Conservation (phyloP, 352 stramenopile genomes). For the Chrysophaeum taylorii region DNA sequence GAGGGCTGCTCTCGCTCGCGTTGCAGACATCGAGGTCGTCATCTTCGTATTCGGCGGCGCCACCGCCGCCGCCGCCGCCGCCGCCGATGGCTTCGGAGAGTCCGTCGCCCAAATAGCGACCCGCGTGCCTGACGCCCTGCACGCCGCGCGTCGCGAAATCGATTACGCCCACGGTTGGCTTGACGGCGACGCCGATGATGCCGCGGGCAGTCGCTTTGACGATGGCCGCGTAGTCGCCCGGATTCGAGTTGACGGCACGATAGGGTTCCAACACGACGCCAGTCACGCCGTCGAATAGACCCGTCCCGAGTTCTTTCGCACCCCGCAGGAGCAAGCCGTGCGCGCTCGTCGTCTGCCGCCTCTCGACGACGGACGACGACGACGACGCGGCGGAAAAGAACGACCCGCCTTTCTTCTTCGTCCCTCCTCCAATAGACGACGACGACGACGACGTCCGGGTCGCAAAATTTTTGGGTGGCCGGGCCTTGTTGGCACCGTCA, state of each 20-base stretch:
- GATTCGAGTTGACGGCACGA: neutral
- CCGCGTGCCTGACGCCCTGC: constrained; percentile 2
- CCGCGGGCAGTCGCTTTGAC: neutral
- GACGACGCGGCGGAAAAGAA: too few relatives aligned
- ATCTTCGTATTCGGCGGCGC: neutral
- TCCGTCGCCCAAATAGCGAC: neutral
- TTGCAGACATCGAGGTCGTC: neutral
- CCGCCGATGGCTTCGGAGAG: neutral
- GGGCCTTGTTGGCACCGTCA: too few relatives aligned
- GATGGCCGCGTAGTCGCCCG: neutral
- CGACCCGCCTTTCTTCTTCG: too few relatives aligned
- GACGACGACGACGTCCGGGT: too few relatives aligned
- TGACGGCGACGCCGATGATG: constrained; percentile 3
- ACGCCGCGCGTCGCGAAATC: constrained; percentile 1
- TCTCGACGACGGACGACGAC: too few relatives aligned
- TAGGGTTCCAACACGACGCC: constrained; percentile 8
- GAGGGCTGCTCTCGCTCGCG: neutral
- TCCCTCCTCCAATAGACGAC: too few relatives aligned
- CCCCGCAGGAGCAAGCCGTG: neutral
- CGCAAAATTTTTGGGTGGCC: too few relatives aligned
- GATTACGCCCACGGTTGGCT: neutral
- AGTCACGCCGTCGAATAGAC: constrained; percentile 8
- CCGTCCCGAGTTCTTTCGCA: neutral
- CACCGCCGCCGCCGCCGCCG: neutral
- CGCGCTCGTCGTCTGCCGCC: neutral